Percentiles rank a stretch among this genome's conserved stretches.
Conservation (phyloP, 179 eudicot species). For the Amaranthus tricolor region DNA sequence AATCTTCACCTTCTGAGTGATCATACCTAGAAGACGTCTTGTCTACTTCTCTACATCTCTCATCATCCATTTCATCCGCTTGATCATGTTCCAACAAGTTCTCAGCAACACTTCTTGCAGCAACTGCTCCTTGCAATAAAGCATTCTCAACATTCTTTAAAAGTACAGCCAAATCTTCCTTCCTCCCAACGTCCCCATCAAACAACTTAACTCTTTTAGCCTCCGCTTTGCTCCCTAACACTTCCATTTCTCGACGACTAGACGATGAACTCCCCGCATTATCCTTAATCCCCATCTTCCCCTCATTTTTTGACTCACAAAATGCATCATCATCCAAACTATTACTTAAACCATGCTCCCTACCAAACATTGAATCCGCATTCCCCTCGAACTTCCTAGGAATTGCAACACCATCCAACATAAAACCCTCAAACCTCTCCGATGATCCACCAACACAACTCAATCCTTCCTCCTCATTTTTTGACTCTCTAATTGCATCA, state of each 20-base stretch:
- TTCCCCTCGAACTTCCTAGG: too few species aligned
- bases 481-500: constrained; percentile 18
- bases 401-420: too few species aligned
- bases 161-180: constrained; percentile 36
- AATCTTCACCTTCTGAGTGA: constrained; percentile 89
- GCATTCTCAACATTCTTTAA: constrained; percentile 35
- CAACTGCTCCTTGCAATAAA: constrained; percentile 32
- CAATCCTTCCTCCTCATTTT: constrained; percentile 18
- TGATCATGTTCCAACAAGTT: constrained; percentile 28
- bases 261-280: constrained; percentile 23
- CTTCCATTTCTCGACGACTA: not conserved
- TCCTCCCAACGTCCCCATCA: constrained; percentile 33
- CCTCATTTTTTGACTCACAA: constrained; percentile 17
- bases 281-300: constrained; percentile 15
- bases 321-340: constrained; percentile 14
- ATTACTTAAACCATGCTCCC: constrained; percentile 23
- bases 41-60: constrained; percentile 50
- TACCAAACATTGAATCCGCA: not conserved
- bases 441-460: constrained; percentile 5
- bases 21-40: constrained; percentile 61
- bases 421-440: constrained; percentile 12
- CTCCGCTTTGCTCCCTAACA: constrained; percentile 19
- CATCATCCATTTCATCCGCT: constrained; percentile 41
- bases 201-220: constrained; percentile 26
- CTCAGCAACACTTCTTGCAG: constrained; percentile 32